Percentiles rank a stretch among this genome's conserved stretches.
These are phyloP conservation scores for Iberis amara DNA, from an alignment of 441 rosid species.

Conservation along the genomic window DNA sequence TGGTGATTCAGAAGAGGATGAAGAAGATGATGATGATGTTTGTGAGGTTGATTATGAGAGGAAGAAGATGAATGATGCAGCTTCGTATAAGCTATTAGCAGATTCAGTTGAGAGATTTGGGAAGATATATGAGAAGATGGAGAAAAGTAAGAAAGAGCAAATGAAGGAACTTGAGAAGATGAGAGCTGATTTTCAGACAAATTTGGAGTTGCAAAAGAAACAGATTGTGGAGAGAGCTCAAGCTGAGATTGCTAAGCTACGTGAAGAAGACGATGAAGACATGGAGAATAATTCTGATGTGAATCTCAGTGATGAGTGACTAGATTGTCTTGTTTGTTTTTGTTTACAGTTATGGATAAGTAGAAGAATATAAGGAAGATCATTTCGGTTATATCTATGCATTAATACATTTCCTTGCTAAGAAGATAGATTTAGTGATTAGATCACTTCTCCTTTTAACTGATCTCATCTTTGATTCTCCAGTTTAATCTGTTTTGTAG, in stretches of 20 bases:
- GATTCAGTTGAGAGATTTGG: conserved; percentile 74
- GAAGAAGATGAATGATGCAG: conserved; percentile 46
- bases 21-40: conserved; percentile 54
- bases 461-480: not conserved
- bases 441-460: not conserved
- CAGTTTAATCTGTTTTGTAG: not conserved
- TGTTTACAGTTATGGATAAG: not conserved
- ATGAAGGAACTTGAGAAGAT: conserved; percentile 85
- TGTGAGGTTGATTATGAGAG: conserved; percentile 63
- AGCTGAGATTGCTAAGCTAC: conserved; percentile 65
- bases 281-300: conserved; percentile 45
- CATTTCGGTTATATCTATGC: not conserved
- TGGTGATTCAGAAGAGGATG: conserved; percentile 57
- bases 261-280: conserved; percentile 37
- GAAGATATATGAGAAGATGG: conserved; percentile 83
- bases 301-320: conserved; percentile 45
- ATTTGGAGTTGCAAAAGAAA: conserved; percentile 77
- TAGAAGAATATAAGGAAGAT: not conserved
- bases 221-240: conserved; percentile 78
- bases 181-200: conserved; percentile 84
- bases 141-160: conserved; percentile 66
- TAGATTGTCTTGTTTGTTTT: not conserved
- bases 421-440: not conserved
- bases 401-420: not conserved
- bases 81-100: conserved; percentile 61